Evolutionary conservation across 495 filamentous ascomycete genomes (phyloP).

Genomic region (Penicillium flavigenum): DNA sequence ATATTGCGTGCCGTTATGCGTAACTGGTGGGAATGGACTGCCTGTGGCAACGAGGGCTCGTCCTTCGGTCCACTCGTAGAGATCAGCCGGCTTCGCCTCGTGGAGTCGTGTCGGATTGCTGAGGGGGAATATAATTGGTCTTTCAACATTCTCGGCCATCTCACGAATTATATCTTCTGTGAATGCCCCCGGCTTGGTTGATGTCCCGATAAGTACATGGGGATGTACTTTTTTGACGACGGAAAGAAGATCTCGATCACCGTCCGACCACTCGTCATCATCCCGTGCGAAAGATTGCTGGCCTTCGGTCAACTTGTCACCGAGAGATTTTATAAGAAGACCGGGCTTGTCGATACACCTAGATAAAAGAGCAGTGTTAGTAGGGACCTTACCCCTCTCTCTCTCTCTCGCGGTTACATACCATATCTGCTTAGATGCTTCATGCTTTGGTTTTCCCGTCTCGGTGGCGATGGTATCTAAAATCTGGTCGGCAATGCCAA

Average conservation of each 20-base stretch:
- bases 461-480: constrained; percentile 73
- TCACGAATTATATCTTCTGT: constrained; percentile 69
- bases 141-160: constrained; percentile 70
- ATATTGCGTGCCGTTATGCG: constrained; percentile 60
- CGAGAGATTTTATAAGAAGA: constrained; percentile 64
- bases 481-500: constrained; percentile 82
- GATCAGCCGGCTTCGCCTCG: constrained; percentile 76
- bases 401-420: constrained; percentile 30
- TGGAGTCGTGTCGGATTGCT: constrained; percentile 85
- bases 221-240: constrained; percentile 73
- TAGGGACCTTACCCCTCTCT: too few species aligned
- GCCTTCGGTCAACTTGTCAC: constrained; percentile 57
- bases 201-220: constrained; percentile 80
- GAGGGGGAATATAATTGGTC: constrained; percentile 80
- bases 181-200: constrained; percentile 77
- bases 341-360: constrained; percentile 88
- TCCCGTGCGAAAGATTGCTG: constrained; percentile 67
- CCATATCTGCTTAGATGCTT: constrained; percentile 83
- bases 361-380: neutral
- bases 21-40: constrained; percentile 77
- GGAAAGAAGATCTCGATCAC: constrained; percentile 58
- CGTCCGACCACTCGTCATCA: constrained; percentile 61
- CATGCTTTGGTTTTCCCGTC: constrained; percentile 62
- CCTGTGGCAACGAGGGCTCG: constrained; percentile 82
- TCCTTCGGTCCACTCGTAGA: constrained; percentile 76